Evolutionary conservation across 257 asterid species (phyloP).

Genomic region (Linaria vulgaris): DNA sequence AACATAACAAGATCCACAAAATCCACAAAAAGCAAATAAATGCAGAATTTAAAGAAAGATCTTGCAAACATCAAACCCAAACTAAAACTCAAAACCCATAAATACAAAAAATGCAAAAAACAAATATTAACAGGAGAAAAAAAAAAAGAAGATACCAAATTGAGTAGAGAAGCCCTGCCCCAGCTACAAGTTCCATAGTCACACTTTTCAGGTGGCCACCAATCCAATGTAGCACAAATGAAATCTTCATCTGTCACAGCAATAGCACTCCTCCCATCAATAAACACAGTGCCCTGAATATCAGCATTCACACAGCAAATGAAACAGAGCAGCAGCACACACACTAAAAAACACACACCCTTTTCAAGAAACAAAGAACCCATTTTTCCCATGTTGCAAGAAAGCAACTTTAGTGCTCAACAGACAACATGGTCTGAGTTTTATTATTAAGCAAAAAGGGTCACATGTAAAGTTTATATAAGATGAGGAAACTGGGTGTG

Average conservation of each 20-base stretch:
- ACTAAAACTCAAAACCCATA: background rate
- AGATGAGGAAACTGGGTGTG: no score
- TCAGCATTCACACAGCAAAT: conserved; percentile 18
- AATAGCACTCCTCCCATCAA: conserved; percentile 43
- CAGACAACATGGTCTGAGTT: no score
- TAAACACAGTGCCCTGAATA: conserved; percentile 30
- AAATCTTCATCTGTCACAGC: conserved; percentile 46
- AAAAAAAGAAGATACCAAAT: conserved; percentile 17
- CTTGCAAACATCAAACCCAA: background rate
- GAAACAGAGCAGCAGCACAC: conserved; percentile 22
- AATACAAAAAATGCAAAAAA: background rate
- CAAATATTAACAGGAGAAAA: no score
- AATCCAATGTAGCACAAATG: conserved; percentile 63
- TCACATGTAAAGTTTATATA: no score
- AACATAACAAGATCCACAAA: background rate
- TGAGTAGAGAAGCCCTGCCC: conserved; percentile 40
- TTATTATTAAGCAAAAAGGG: no score
- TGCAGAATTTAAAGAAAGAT: background rate
- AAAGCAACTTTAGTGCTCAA: background rate
- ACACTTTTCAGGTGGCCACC: conserved; percentile 67
- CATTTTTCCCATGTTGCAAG: conserved; percentile 9
- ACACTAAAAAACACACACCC: conserved; percentile 12
- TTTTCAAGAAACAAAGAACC: conserved; percentile 5
- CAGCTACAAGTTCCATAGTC: conserved; percentile 63
- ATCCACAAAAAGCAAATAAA: background rate